Base-by-base conservation (phyloP, 805 yeast genomes). In the Candida koratica region DNA sequence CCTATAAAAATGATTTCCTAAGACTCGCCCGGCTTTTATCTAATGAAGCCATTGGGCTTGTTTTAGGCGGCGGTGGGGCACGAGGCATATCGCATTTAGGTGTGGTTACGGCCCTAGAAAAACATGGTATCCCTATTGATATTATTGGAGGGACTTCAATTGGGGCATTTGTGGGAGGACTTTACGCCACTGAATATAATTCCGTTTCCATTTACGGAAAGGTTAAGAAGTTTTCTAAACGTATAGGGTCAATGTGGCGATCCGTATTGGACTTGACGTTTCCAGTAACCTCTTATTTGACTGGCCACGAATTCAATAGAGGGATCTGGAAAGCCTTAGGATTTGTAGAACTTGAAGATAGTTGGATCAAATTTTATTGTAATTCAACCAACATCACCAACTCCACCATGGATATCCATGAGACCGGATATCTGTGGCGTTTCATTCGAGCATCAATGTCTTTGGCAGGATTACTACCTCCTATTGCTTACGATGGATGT, bases 281-380 rank as follows among this genome's bases (percentile, higher is more conserved):
- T 57, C 98, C 98, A 0, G 80, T 86, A 1, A 88, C 96, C 0
- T 83, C 97, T 0, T 90, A 94, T 54, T 84, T 95, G 8, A 93
- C 98, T 1, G 98, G 98, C 1, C 96, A 93, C 58, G 97, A 88
- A 57, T 90, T 90, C 60, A 90, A 90, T 58, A 70, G 97, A 47
- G 97, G 98, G 33, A 77, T 90, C n/a, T 93, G 97, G 96, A 90
- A 93, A 57, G 77, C 86, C 0, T 84, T 90, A 63, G 97, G 97
- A 0, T 90, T 86, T 45, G 74, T 81, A 10, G 80, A 96, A 50
- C 87, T 90, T 46, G 98, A 90, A 55, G 98, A 90, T 55, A 90
- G 90, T 56, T 90, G 98, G 98, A 72, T 90, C 42, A 79, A 74
- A 43, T 90, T 76, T 56, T 90, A 77, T 54, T 80, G 93, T 51